Conservation (phyloP, 352 stramenopile genomes). For the Peronosclerospora sorghi region DNA sequence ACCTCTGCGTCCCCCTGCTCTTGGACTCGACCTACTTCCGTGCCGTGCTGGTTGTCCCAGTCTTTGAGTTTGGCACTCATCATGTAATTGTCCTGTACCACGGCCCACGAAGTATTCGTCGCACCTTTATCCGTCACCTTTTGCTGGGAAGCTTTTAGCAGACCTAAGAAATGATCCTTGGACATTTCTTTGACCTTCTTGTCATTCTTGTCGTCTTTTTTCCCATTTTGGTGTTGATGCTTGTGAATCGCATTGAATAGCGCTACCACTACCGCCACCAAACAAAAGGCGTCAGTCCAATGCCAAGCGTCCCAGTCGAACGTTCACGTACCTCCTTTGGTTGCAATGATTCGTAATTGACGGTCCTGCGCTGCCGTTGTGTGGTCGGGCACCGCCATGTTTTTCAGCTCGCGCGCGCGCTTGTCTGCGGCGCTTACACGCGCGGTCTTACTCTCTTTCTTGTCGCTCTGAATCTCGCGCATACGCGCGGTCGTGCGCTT, state of each 20-base stretch:
- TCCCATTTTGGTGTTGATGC: slow-evolving; percentile 66
- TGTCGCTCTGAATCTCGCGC: slow-evolving; percentile 72
- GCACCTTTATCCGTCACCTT: slow-evolving; percentile 15
- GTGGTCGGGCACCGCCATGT: slow-evolving; percentile 58
- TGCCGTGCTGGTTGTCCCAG: slow-evolving; percentile 59
- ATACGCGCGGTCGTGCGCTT: slow-evolving; percentile 78
- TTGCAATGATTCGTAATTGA: slow-evolving; percentile 66
- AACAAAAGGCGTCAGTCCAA: not conserved
- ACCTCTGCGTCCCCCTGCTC: slow-evolving; percentile 42
- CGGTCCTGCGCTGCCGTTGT: slow-evolving; percentile 53
- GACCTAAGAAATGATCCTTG: slow-evolving; percentile 72
- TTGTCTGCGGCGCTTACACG: slow-evolving; percentile 63
- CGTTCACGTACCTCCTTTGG: slow-evolving; percentile 74
- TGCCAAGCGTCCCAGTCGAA: too few species aligned
- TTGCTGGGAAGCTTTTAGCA: slow-evolving; percentile 53
- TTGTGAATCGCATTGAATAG: slow-evolving; percentile 82
- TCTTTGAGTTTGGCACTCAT: slow-evolving; percentile 82
- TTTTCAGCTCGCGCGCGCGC: slow-evolving; percentile 61
- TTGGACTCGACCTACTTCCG: slow-evolving; percentile 30
- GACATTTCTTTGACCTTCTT: slow-evolving; percentile 81
- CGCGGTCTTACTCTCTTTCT: slow-evolving; percentile 55
- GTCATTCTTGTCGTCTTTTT: slow-evolving; percentile 46
- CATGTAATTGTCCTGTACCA: slow-evolving; percentile 82
- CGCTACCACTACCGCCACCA: slow-evolving; percentile 43
- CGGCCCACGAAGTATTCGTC: slow-evolving; percentile 59